Conservation (phyloP, 768 basidiomycete species). For the Russula emetica region DNA sequence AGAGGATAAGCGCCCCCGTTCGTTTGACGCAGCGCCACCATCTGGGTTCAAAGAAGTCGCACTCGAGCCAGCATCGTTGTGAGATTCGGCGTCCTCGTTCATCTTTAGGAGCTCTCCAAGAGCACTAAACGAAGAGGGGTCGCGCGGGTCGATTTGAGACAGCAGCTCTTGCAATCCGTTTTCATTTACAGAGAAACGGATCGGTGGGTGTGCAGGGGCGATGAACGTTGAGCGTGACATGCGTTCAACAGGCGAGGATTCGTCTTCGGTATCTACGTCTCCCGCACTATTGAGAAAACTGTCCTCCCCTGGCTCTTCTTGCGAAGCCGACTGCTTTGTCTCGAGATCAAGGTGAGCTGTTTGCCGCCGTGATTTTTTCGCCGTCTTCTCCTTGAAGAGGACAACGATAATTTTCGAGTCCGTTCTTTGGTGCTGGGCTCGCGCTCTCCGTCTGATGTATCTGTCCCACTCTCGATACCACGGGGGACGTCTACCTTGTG, state of each 20-base stretch:
- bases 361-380: slow-evolving; percentile 17
- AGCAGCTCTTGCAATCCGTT: slow-evolving; percentile 77
- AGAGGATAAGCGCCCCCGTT: slow-evolving; percentile 26
- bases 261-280: slow-evolving; percentile 34
- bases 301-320: slow-evolving; percentile 22
- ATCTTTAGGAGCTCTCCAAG: slow-evolving; percentile 47
- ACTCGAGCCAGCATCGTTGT: slow-evolving; percentile 17
- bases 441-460: slow-evolving; percentile 55
- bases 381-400: slow-evolving; percentile 4
- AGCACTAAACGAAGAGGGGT: slow-evolving; percentile 36
- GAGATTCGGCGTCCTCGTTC: slow-evolving; percentile 15
- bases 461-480: slow-evolving; percentile 68
- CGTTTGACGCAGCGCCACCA: neutral
- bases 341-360: slow-evolving; percentile 36
- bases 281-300: slow-evolving; percentile 32
- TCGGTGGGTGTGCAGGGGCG: slow-evolving; percentile 82
- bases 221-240: slow-evolving; percentile 73
- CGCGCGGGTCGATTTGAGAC: slow-evolving; percentile 46
- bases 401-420: neutral
- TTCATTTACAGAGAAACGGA: slow-evolving; percentile 83
- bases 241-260: slow-evolving; percentile 61
- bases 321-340: slow-evolving; percentile 27
- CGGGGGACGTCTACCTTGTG: slow-evolving; percentile 68
- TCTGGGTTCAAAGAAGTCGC: slow-evolving; percentile 18
- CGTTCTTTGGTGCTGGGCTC: slow-evolving; percentile 36